Conservation (phyloP, 148 eudicot species). For the Heliosperma pusillum region DNA sequence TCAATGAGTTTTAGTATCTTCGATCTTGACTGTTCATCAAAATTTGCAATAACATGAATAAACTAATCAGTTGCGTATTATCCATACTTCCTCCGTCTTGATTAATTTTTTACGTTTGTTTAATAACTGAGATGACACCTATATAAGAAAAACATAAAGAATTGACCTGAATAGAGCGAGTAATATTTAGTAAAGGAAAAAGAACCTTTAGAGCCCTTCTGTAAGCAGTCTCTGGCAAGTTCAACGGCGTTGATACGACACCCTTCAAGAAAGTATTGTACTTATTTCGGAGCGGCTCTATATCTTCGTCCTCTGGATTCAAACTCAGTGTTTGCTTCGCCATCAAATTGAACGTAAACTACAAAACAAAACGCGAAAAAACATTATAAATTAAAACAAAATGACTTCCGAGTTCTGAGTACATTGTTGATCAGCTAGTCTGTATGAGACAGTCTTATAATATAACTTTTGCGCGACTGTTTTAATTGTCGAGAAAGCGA, state of each 20-base stretch:
- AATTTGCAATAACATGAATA: neutral
- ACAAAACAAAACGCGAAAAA: neutral
- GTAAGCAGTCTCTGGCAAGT: constrained; percentile 92
- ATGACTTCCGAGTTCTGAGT: too few species aligned
- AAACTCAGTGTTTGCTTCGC: constrained; percentile 91
- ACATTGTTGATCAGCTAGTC: too few species aligned
- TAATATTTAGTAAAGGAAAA: too few species aligned
- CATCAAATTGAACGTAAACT: constrained; percentile 96
- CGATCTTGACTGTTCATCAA: constrained; percentile 59
- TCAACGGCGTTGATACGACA: constrained; percentile 80
- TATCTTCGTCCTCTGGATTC: constrained; percentile 78
- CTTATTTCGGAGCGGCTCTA: constrained; percentile 77
- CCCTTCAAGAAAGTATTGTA: constrained; percentile 97
- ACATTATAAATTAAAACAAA: neutral
- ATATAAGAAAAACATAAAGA: too few species aligned
- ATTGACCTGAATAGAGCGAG: too few species aligned
- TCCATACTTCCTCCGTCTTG: too few species aligned
- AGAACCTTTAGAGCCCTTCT: constrained; percentile 83
- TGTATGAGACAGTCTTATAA: too few species aligned
- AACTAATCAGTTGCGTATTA: too few species aligned
- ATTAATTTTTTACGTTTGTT: too few species aligned
- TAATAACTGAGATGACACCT: too few species aligned
- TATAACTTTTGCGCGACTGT: too few species aligned
- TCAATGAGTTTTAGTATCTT: constrained; percentile 76
- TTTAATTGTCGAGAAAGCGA: neutral